Conservation (phyloP, 2,329 filamentous ascomycete species). For the Coleophoma eucalyptorum region DNA sequence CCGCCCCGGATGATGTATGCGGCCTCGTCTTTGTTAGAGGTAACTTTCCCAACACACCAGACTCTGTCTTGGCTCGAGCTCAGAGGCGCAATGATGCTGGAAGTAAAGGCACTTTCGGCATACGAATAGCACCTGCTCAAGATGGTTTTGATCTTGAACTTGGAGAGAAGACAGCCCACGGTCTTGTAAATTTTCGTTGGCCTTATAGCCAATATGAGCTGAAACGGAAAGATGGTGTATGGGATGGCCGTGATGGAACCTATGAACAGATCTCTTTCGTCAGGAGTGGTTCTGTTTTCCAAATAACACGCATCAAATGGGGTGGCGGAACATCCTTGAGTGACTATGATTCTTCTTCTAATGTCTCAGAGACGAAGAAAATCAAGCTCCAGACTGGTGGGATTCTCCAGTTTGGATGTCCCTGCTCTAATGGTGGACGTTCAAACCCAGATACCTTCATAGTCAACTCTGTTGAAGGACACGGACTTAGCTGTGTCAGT, state of each 20-base stretch:
- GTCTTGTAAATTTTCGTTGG: constrained; percentile 16
- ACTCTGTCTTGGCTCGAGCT: constrained; percentile 13
- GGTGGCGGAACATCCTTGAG: constrained; percentile 12
- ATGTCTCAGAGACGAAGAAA: constrained; percentile 4
- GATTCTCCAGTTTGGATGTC: constrained; percentile 14
- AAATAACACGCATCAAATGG: constrained; percentile 12
- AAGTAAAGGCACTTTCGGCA: constrained; percentile 13
- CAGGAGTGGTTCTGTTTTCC: constrained; percentile 9
- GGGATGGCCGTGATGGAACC: constrained; percentile 5
- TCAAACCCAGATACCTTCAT: constrained; percentile 7
- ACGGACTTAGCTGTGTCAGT: constrained; percentile 8
- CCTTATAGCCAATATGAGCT: constrained; percentile 14
- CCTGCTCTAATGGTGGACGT: constrained; percentile 12
- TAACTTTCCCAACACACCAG: constrained; percentile 11
- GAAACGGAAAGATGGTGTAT: constrained; percentile 2
- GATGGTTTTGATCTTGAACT: constrained; percentile 7
- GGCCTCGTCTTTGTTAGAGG: constrained; percentile 15
- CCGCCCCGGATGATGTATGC: constrained; percentile 13
- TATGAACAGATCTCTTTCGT: constrained; percentile 15
- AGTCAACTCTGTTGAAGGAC: background rate
- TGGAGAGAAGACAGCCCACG: constrained; percentile 11
- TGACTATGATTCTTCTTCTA: constrained; percentile 6
- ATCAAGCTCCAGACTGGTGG: constrained; percentile 9
- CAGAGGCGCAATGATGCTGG: constrained; percentile 13
- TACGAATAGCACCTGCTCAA: constrained; percentile 5